Percentiles rank a stretch among this genome's conserved stretches.
These are phyloP conservation scores for Mortierella sp. DNA, from an alignment of 371 early-diverging fungal species.

Conservation along the genomic window DNA sequence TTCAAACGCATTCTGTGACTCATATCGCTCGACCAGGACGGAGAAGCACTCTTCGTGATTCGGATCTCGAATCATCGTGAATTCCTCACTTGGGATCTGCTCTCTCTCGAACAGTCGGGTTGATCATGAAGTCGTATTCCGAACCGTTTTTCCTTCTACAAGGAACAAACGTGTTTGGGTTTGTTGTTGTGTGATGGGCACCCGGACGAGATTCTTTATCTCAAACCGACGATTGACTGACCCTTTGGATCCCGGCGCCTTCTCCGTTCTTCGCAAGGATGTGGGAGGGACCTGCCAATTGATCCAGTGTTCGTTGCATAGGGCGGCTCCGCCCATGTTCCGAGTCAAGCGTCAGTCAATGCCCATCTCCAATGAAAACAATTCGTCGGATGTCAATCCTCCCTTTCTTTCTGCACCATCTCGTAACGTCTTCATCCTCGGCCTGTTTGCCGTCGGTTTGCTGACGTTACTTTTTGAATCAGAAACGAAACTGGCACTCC, in stretches of 20 bases:
- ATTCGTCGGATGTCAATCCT: slow-evolving; percentile 57
- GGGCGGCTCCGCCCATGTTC: not conserved
- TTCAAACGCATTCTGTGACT: slow-evolving; percentile 52
- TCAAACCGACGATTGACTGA: slow-evolving; percentile 18
- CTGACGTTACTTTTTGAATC: slow-evolving; percentile 8
- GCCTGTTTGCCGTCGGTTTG: not conserved
- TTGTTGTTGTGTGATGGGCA: slow-evolving; percentile 53
- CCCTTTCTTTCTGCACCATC: slow-evolving; percentile 10
- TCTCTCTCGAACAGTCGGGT: slow-evolving; percentile 1
- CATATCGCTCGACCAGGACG: slow-evolving; percentile 14
- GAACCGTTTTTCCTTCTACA: slow-evolving; percentile 24
- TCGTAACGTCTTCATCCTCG: not conserved
- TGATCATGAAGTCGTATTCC: slow-evolving; percentile 43
- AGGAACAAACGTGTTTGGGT: slow-evolving; percentile 46
- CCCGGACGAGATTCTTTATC: slow-evolving; percentile 13
- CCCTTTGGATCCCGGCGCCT: not conserved
- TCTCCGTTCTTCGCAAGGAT: not conserved
- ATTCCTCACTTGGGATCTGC: slow-evolving; percentile 2
- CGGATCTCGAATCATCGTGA: slow-evolving; percentile 6
- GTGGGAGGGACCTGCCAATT: not conserved
- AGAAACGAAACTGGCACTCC: slow-evolving; percentile 41
- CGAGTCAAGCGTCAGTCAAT: slow-evolving; percentile 17
- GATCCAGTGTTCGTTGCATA: slow-evolving; percentile 14
- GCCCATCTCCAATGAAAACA: slow-evolving; percentile 56
- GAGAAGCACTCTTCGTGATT: not conserved